Conservation (phyloP, 805 yeast species). For the Wickerhamomyces bisporus region DNA sequence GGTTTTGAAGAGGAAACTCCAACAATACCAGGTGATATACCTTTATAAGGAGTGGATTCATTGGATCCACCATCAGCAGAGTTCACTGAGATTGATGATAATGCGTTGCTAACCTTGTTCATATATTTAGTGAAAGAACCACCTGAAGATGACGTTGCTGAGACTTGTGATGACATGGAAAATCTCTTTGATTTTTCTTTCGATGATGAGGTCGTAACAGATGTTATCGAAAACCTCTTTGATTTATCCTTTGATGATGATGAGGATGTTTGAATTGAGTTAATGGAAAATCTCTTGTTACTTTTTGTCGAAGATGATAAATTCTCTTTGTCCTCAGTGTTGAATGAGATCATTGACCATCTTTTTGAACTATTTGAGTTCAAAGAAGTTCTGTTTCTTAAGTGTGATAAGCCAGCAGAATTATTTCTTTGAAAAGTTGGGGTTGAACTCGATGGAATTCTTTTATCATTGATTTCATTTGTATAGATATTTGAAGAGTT, state of each 20-base stretch:
- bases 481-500: conserved; percentile 7
- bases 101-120: conserved; percentile 19
- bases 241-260: conserved; percentile 8
- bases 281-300: conserved; percentile 8
- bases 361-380: conserved; percentile 21
- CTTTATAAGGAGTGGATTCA: conserved; percentile 19
- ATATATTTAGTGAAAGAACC: conserved; percentile 18
- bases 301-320: not conserved
- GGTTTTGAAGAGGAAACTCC: conserved; percentile 10
- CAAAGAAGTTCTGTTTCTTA: conserved; percentile 20
- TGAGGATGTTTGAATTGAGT: conserved; percentile 2
- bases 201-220: conserved; percentile 10
- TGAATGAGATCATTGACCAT: conserved; percentile 25
- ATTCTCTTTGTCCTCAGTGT: conserved; percentile 18
- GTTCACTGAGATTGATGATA: conserved; percentile 21
- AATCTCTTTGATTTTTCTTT: conserved; percentile 15
- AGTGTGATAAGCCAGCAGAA: conserved; percentile 17
- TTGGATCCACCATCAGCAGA: conserved; percentile 13
- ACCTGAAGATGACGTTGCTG: conserved; percentile 15
- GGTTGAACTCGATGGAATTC: conserved; percentile 13
- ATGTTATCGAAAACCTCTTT: conserved; percentile 21
- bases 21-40: conserved; percentile 19
- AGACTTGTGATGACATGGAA: conserved; percentile 15
- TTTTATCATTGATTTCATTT: conserved; percentile 19
- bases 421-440: conserved; percentile 19